These are phyloP conservation scores for Rhodamnia rubescens DNA, from an alignment of 345 rosid species.

Conservation along the genomic window DNA sequence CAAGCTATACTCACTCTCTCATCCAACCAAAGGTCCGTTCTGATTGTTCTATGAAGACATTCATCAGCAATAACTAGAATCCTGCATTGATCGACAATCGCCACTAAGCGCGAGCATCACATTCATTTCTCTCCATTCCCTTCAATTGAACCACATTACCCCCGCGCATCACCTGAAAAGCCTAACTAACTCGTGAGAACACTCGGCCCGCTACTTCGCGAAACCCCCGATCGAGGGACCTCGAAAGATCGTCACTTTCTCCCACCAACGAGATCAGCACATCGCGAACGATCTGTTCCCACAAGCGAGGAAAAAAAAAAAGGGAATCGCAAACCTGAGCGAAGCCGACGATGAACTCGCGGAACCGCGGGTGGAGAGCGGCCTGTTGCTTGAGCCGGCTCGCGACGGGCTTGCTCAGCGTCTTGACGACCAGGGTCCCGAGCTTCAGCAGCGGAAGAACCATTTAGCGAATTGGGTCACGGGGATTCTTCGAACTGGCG, in stretches of 20 bases:
- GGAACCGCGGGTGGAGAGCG: slow-evolving; percentile 65
- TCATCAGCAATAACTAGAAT: neutral
- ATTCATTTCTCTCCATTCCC: neutral
- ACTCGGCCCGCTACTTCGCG: neutral
- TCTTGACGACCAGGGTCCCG: slow-evolving; percentile 58
- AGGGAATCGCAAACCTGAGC: slow-evolving; percentile 48
- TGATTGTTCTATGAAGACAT: neutral
- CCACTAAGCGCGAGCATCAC: neutral
- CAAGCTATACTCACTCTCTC: neutral
- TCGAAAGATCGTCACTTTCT: neutral
- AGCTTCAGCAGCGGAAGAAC: slow-evolving; percentile 63
- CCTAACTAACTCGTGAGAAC: neutral
- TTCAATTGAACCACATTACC: neutral
- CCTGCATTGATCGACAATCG: neutral
- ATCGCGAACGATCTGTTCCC: neutral
- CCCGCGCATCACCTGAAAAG: neutral
- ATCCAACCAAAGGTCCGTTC: neutral
- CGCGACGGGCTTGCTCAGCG: slow-evolving; percentile 71
- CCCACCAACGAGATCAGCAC: neutral
- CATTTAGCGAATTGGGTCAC: slow-evolving; percentile 15
- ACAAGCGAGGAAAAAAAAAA: neutral
- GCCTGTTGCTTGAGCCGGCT: slow-evolving; percentile 71
- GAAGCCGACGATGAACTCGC: slow-evolving; percentile 46
- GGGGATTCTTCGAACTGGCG: neutral
- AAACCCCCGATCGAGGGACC: neutral